Evolutionary conservation across 2,329 filamentous ascomycete species (phyloP), one percentile per base, ranked within the genome.

Genomic region (Aspergillus candidus): DNA sequence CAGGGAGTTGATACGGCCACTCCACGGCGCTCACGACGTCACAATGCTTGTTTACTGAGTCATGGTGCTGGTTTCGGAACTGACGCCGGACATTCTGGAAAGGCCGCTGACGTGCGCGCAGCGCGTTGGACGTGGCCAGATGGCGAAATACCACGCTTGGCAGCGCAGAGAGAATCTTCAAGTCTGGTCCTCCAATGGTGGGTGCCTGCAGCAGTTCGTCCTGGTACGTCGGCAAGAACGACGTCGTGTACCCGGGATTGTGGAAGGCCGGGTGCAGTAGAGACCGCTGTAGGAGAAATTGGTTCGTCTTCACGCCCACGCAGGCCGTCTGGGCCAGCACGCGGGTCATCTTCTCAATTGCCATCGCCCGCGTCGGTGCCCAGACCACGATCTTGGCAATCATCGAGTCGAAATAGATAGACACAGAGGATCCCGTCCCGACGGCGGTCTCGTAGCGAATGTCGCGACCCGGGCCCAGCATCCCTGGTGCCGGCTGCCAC

Each of bases 261-360:
- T 43, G 52, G 38, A 63, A 63, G 2, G 39, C 54, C 2, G 35
- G 7, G 15, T 57, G 53, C 18, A 54, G 27, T 4, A 63, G 47
- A 34, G 53, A 61, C 4, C 49, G 46, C 35, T 60, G 61, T 31
- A 64, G 48, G 32, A 63, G 60, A 1, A 59, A 50, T 35, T 62
- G 60, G 38, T 64, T 64, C 3, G 61, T 64, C 31, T 53, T 58
- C 13, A 87, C 86, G 68, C 87, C 84, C 77, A 86, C 84, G 56
- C 87, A 87, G 66, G 80, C 62, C 1, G 65, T 69, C 11, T 66
- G 46, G 0, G 61, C 53, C 1, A 70, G 52, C 1, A 65, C 55
- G 4, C 53, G 46, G 5, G 35, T 51, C 62, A 69, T 68, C 37
- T 64, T 68, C 29, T 60, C 51, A 11, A 69, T 62, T 0, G 68